phyloP scores from a whole-genome alignment of 116 monocot genomes.

The Cymodocea nodosa region DNA sequence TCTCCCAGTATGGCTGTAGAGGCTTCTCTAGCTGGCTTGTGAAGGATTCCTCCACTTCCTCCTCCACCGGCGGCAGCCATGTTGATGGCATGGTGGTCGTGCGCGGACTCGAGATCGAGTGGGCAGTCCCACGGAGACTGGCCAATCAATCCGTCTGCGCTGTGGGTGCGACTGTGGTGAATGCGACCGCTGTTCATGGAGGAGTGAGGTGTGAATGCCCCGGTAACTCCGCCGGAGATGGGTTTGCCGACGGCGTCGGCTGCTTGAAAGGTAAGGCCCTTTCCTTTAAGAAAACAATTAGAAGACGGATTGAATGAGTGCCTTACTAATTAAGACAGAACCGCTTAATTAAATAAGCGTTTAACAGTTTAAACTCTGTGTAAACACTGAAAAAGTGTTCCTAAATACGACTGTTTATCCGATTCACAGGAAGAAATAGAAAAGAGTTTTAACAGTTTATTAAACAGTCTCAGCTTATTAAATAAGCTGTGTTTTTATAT shows the following conservation, averaged over 20 bases:
- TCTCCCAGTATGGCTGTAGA: slow-evolving; percentile 59
- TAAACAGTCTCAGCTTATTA: too few species aligned
- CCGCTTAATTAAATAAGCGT: too few species aligned
- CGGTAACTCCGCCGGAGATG: slow-evolving; percentile 47
- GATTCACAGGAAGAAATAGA: too few species aligned
- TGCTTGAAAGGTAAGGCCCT: slow-evolving; percentile 43
- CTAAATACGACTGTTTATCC: too few species aligned
- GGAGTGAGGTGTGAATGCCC: slow-evolving; percentile 59
- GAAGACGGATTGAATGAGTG: too few species aligned
- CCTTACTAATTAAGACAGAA: too few species aligned
- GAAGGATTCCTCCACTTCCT: background rate
- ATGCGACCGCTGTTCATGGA: slow-evolving; percentile 39
- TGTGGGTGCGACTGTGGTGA: slow-evolving; percentile 40
- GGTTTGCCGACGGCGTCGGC: slow-evolving; percentile 50
- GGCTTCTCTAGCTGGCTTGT: slow-evolving; percentile 78
- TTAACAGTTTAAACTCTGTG: too few species aligned
- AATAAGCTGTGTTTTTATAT: too few species aligned
- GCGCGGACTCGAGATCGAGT: slow-evolving; percentile 67
- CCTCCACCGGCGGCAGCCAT: too few species aligned
- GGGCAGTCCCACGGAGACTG: slow-evolving; percentile 45
- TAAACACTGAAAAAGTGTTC: too few species aligned
- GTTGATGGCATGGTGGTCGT: background rate
- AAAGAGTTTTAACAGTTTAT: too few species aligned
- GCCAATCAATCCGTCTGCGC: slow-evolving; percentile 25
- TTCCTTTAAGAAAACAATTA: too few species aligned